These are phyloP conservation scores for Plicaturopsis crispa DNA, from an alignment of 768 basidiomycete species.

Conservation along the genomic window DNA sequence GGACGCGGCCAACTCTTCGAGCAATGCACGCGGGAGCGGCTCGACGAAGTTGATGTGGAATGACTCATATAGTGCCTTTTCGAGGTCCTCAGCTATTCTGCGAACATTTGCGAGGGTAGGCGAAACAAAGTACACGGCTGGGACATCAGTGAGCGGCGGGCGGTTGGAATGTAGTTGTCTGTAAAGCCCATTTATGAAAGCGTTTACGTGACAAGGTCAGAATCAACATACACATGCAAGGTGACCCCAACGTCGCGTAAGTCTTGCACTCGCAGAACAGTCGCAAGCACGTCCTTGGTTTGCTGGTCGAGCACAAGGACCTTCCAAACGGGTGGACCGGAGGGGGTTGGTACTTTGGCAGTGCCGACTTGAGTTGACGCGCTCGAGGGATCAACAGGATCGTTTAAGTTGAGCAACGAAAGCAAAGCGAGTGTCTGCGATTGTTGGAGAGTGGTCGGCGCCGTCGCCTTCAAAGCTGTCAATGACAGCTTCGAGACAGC, in stretches of 20 bases:
- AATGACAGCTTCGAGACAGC: too few species aligned
- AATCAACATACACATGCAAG: conserved; percentile 79
- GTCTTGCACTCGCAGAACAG: conserved; percentile 92
- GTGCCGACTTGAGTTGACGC: conserved; percentile 31
- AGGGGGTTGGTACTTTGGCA: conserved; percentile 42
- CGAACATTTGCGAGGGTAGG: conserved; percentile 82
- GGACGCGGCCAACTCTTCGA: conserved; percentile 89
- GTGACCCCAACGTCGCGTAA: conserved; percentile 95
- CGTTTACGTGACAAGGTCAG: conserved; percentile 2
- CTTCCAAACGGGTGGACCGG: conserved; percentile 89
- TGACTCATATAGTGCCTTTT: conserved; percentile 83
- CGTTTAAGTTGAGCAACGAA: conserved; percentile 81
- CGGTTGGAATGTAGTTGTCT: conserved; percentile 89
- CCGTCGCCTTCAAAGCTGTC: conserved; percentile 21
- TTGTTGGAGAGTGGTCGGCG: conserved; percentile 69
- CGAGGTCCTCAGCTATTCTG: conserved; percentile 90
- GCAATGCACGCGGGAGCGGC: conserved; percentile 75
- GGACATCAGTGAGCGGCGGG: conserved; percentile 89
- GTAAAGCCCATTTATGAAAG: conserved; percentile 4
- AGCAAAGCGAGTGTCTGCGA: conserved; percentile 83
- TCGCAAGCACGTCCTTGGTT: conserved; percentile 95
- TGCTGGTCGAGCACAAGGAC: conserved; percentile 90
- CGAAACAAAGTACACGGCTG: conserved; percentile 93
- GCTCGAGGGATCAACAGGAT: conserved; percentile 35
- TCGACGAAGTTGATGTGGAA: conserved; percentile 96